Evolutionary conservation across 2,329 filamentous ascomycete genomes (phyloP), one percentile per base, ranked within the genome.

Genomic region (Penicillium sp.): DNA sequence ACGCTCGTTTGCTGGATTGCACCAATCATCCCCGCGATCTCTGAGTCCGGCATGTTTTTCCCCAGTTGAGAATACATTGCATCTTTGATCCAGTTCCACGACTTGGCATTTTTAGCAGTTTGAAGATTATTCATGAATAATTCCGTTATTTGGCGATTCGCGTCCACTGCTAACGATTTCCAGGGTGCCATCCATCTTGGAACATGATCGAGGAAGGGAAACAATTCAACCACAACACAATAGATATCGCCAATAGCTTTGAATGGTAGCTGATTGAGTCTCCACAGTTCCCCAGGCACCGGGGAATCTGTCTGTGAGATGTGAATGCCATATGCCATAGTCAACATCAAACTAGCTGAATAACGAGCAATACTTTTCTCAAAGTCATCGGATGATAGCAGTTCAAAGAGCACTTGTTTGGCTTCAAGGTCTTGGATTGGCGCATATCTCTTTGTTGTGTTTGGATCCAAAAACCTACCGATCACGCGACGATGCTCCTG

Each of bases 281-380:
- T 56, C 81, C 74, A 56, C 62, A 61, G 23, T 57, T 61, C 1
- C 56, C 49, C 6, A 81, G 77, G 2, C 79, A 38, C 33, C 5
- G 33, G 33, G 33, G 33, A 38, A 5, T 38, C 33, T 14, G 4
- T 38, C 3, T 38, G 5, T 16, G 33, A 14, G 33, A 38, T 14
- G 14, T 38, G 75, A 49, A 77, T 74, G 0, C 80, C 79, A 60
- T 82, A 82, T 4, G 78, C 72, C 7, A 81, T 74, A 5, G 74
- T 77, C 60, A 79, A 80, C 1, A 81, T 74, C n/a, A 81, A 71
- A 60, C 76, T 79, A 2, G 74, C 71, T 0, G 77, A 77, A 61
- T 78, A 81, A 0, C 78, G 71, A 62, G 79, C 76, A 28, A 38
- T 38, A 16, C 8, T 16, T 16, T 38, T 38, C 33, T 38, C 33